phyloP scores from a whole-genome alignment of 1,139 yeast genomes.

The Meyerozyma athensensis region DNA sequence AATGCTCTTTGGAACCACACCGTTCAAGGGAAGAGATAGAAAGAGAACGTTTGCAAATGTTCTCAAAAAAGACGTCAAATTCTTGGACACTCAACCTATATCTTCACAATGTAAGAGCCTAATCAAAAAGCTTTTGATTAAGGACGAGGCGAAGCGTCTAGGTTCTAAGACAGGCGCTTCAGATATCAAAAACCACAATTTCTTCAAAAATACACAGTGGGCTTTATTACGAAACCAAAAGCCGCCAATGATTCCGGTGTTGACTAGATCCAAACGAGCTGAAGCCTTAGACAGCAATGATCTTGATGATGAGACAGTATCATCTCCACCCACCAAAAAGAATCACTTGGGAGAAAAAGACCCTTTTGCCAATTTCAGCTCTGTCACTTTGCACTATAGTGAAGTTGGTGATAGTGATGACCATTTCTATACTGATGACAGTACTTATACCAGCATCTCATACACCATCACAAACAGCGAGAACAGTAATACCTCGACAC shows the following conservation, averaged over 20 bases:
- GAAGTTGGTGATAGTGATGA: slow-evolving; percentile 37
- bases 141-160: slow-evolving; percentile 81
- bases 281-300: slow-evolving; percentile 26
- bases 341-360: slow-evolving; percentile 32
- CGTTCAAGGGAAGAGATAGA: slow-evolving; percentile 87
- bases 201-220: slow-evolving; percentile 91
- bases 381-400: slow-evolving; percentile 82
- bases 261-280: slow-evolving; percentile 49
- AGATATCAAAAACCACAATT: slow-evolving; percentile 84
- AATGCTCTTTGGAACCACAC: slow-evolving; percentile 93
- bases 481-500: slow-evolving; percentile 5
- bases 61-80: slow-evolving; percentile 75
- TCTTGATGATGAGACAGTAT: slow-evolving; percentile 7
- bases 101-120: slow-evolving; percentile 74
- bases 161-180: slow-evolving; percentile 95
- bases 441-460: slow-evolving; percentile 60
- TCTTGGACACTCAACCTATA: slow-evolving; percentile 53
- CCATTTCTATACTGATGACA: slow-evolving; percentile 39
- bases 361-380: slow-evolving; percentile 84
- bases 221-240: slow-evolving; percentile 85
- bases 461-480: slow-evolving; percentile 48
- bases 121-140: slow-evolving; percentile 74
- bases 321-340: slow-evolving; percentile 9
- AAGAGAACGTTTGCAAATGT: slow-evolving; percentile 87
- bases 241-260: slow-evolving; percentile 92